Evolutionary conservation across 116 monocot genomes (phyloP), one percentile per base, ranked within the genome.

Genomic region (Cymodocea nodosa): DNA sequence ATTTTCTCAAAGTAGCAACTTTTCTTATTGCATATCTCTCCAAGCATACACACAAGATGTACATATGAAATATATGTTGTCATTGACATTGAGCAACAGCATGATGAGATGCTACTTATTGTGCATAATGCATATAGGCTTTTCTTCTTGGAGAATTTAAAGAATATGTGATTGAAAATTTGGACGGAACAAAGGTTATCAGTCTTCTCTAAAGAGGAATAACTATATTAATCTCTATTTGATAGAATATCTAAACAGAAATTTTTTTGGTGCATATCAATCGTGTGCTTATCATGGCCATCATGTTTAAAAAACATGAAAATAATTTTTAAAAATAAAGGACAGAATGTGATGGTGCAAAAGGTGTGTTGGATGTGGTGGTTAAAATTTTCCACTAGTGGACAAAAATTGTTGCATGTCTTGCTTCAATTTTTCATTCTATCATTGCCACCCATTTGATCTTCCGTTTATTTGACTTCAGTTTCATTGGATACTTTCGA

Each of bases 381-480:
- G 54, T 17, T 54, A 54, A 17, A 30, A 18, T 54, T 17, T 54
- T 54, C 2, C n/a, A 20, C 17, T 54, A 18, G 19, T 5, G 54
- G 20, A n/a, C 54, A 54, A 14, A 12, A 23, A 9, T 24, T 57
- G 23, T 58, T 58, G 13, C 5, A 58, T 23, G 5, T 15, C 23
- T 4, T 39, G 18, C 36, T 15, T 37, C 36, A 36, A 17, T 36
- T 4, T 4, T 65, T 50, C 11, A 50, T 25, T 65, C 24, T 50
- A 50, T 50, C 51, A 65, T 11, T 24, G 65, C 23, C 23, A 15
- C 15, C 25, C 65, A 65, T 65, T 19, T 65, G 50, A 65, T 0
- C 15, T 65, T 13, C 60, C 49, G 23, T 65, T 65, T 65, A 25
- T 44, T 15, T 17, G 13, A 15, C 23, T 51, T 17, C 14, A 50